Evolutionary conservation across 1,139 yeast species (phyloP).

Genomic region (Geotrichum fermentans): DNA sequence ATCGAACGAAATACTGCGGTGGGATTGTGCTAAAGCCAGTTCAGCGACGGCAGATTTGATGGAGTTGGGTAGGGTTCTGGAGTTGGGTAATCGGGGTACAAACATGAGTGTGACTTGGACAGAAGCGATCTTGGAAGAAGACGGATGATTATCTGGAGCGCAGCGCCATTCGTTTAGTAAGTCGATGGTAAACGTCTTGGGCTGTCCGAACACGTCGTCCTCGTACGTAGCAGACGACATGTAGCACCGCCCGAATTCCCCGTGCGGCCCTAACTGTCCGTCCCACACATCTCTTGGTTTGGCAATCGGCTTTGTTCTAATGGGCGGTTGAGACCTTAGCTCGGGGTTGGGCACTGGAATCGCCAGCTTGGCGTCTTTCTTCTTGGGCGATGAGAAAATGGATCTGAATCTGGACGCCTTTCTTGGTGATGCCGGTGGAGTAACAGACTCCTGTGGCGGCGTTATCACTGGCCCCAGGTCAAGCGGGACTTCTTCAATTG

Average conservation of each 20-base stretch:
- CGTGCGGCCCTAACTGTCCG: conserved; percentile 55
- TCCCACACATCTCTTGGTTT: conserved; percentile 33
- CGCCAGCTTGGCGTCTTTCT: conserved; percentile 10
- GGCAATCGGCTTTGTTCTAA: conserved; percentile 10
- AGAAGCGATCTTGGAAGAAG: conserved; percentile 60
- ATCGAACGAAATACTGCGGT: conserved; percentile 23
- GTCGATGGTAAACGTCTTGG: conserved; percentile 52
- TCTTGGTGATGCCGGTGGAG: conserved; percentile 11
- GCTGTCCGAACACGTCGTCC: conserved; percentile 51
- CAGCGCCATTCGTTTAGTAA: conserved; percentile 77
- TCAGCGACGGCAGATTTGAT: conserved; percentile 30
- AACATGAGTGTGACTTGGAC: conserved; percentile 70
- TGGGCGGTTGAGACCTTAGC: background rate
- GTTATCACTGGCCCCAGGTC: background rate
- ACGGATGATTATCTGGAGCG: conserved; percentile 19
- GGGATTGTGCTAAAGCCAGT: conserved; percentile 26
- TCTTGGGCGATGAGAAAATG: conserved; percentile 23
- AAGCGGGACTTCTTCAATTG: background rate
- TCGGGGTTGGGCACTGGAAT: background rate
- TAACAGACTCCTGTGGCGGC: background rate
- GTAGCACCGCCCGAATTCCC: conserved; percentile 80
- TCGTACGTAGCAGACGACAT: conserved; percentile 62
- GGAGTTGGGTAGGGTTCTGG: background rate
- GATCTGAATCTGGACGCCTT: conserved; percentile 17
- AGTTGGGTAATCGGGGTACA: conserved; percentile 42